A percentile compares a stretch with the other conserved stretches of the same genome.
These are phyloP conservation scores for Anisodus acutangulus DNA, from an alignment of 257 asterid genomes.

Conservation along the genomic window DNA sequence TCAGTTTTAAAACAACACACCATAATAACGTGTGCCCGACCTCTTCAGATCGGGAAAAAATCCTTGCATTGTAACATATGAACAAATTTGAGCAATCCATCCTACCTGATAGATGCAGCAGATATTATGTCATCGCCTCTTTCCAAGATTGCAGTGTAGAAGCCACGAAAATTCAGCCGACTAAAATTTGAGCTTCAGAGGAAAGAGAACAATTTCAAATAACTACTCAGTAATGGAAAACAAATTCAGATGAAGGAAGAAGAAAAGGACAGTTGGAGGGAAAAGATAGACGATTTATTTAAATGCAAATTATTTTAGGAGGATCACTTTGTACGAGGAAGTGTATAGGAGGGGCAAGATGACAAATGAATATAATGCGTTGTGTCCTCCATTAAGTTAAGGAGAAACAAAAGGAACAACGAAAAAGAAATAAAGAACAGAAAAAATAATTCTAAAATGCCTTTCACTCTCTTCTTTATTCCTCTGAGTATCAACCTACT, in stretches of 20 bases:
- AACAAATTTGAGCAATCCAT: conserved; percentile 11
- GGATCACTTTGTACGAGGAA: not conserved
- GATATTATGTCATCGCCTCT: conserved; percentile 36
- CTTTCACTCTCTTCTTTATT: not conserved
- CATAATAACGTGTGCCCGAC: not conserved
- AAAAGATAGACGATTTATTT: not conserved
- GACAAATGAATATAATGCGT: not conserved
- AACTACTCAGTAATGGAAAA: conserved; percentile 6
- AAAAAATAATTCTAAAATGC: not conserved
- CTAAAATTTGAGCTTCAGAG: conserved; percentile 32
- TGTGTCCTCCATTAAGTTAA: conserved; percentile 11
- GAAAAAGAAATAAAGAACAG: not conserved
- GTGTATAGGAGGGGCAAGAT: conserved; percentile 20
- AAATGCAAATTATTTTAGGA: not conserved
- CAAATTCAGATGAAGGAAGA: conserved; percentile 12
- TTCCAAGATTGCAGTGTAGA: conserved; percentile 35
- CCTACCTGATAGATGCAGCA: conserved; percentile 41
- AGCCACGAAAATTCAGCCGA: conserved; percentile 34
- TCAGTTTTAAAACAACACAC: not conserved
- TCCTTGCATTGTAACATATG: not conserved
- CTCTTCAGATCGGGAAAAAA: conserved; percentile 11
- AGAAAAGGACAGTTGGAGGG: not conserved
- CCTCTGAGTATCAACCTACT: not conserved
- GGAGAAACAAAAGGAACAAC: not conserved
- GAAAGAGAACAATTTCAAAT: conserved; percentile 27